Base-by-base conservation (phyloP, 2,329 filamentous ascomycete genomes). In the Bipolaris bicolor region DNA sequence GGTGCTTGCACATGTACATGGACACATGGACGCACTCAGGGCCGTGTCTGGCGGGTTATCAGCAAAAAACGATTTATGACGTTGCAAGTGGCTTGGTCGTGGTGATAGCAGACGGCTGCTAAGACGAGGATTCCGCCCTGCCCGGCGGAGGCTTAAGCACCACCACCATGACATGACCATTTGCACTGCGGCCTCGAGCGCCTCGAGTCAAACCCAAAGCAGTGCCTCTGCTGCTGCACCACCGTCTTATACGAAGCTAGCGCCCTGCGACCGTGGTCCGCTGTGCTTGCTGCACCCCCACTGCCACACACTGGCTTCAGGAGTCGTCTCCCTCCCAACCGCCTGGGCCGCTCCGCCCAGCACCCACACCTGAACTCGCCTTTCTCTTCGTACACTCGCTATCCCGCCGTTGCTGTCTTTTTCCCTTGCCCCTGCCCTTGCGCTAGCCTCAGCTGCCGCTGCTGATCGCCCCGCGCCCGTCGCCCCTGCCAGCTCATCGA, bases 401-500 rank as follows among this genome's bases (percentile, higher is more conserved):
- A 49, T 52, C 29, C 22, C 34, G 10, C 31, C 26, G 29, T 57
- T 55, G 26, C 16, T 45, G 26, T 16, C 26, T 9, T 33, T 33
- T 46, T 16, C 10, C 43, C 26, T 46, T 33, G 43, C 44, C 39
- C 43, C 43, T 40, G 37, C 33, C 29, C 40, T 52, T 62, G 50
- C 50, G 15, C 43, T 31, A 31, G 29, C 29, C 29, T 31, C 29
- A 31, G 29, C 29, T 16, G 47, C 29, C 41, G 49, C 49, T 52
- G 52, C 55, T 60, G 46, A 51, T 58, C 61, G 40, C 29, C 37
- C 52, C 48, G 56, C 48, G 40, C 51, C 54, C 55, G 26, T 59
- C 57, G 58, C 58, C 46, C 54, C 57, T 65, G 61, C 65, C 64
- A 66, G 46, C 66, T 53, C 60, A 62, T 52, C 55, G 55, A 48